phyloP scores from a whole-genome alignment of 2,329 filamentous ascomycete species.

The Bimuria novae-zelandiae region DNA sequence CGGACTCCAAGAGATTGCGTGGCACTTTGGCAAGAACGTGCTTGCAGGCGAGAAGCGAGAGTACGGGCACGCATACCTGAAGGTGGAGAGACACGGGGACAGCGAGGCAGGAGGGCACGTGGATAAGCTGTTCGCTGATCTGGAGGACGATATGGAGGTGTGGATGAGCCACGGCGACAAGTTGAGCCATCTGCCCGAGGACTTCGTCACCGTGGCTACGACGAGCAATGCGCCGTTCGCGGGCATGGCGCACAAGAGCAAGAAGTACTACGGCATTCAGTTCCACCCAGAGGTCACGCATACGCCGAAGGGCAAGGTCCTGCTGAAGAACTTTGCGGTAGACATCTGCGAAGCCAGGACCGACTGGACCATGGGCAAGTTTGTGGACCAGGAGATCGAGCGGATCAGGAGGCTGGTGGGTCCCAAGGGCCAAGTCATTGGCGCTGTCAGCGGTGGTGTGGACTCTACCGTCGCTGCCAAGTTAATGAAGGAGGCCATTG shows the following conservation, averaged over 20 bases:
- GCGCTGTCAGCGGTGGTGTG: slow-evolving; percentile 80
- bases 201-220: slow-evolving; percentile 74
- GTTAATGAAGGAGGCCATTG: slow-evolving; percentile 85
- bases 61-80: slow-evolving; percentile 72
- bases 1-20: slow-evolving; percentile 73
- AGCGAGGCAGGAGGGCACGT: slow-evolving; percentile 61
- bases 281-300: slow-evolving; percentile 88
- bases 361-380: slow-evolving; percentile 86
- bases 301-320: slow-evolving; percentile 68
- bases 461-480: slow-evolving; percentile 87
- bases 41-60: slow-evolving; percentile 69
- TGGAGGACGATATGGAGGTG: slow-evolving; percentile 72
- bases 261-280: slow-evolving; percentile 80
- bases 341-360: slow-evolving; percentile 76
- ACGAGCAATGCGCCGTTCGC: slow-evolving; percentile 79
- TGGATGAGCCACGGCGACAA: slow-evolving; percentile 94
- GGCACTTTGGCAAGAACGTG: slow-evolving; percentile 69
- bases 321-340: slow-evolving; percentile 83
- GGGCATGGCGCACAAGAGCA: slow-evolving; percentile 72
- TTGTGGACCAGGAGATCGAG: slow-evolving; percentile 77
- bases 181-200: slow-evolving; percentile 72
- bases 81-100: slow-evolving; percentile 61
- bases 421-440: slow-evolving; percentile 78
- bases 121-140: slow-evolving; percentile 76
- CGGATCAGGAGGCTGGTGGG: slow-evolving; percentile 84